Base-by-base conservation (phyloP, 2,329 filamentous ascomycete species). In the Chrysosporium queenslandicum region DNA sequence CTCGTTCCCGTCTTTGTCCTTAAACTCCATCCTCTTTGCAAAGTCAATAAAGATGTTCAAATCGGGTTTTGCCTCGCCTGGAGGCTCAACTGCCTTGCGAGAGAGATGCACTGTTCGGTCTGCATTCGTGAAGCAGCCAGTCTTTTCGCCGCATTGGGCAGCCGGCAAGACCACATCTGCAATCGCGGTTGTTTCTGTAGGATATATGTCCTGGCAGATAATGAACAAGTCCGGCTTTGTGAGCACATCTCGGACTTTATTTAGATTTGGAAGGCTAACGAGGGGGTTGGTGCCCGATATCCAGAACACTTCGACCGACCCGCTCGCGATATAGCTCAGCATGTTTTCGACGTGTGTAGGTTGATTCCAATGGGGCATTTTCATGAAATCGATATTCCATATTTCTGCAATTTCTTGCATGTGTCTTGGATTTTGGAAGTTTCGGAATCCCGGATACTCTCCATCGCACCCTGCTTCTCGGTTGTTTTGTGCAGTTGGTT, bases 401-500 rank as follows among this genome's bases (percentile, higher is more conserved):
- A 68, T 30, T 16, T 61, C 58, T 3, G 68, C 68, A 25, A 69
- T 61, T 37, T 68, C 66, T 27, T 63, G 54, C 62, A 69, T 68
- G 55, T 70, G 68, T 0, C 46, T 56, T 9, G 61, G 59, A 54
- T 69, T 69, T 43, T 63, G 54, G 49, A 62, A 58, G 52, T 70
- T 69, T 14, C 66, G 59, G 55, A 70, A 70, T 1, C 64, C 68
- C 1, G 68, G 67, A 50, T 60, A 69, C 53, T 70, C 68, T 27
- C 68, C 66, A 52, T 70, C 64, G 52, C 67, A 70, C 2, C 68
- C 68, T 3, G 66, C 57, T 47, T 70, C 68, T 12, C 68, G 66
- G 50, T 69, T 70, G 54, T 70, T 70, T 49, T 70, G 68, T 0
- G 68, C 68, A 0, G 68, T 70, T 6, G 68, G 68, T 50, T 70